These are phyloP conservation scores for Populus tomentosa DNA, from an alignment of 441 rosid genomes.

Conservation along the genomic window DNA sequence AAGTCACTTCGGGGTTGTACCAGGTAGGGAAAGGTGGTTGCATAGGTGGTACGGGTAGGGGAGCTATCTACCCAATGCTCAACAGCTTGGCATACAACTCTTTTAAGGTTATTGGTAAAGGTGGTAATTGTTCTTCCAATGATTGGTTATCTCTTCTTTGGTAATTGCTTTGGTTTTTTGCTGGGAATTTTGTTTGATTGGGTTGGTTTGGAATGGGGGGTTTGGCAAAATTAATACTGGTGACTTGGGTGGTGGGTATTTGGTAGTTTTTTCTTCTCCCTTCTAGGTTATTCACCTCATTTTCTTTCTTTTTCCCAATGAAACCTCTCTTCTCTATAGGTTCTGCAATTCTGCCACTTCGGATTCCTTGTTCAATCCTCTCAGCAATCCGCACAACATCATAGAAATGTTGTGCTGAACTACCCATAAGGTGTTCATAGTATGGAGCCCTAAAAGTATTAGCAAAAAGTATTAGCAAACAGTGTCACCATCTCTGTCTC, in stretches of 20 bases:
- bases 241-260: neutral
- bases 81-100: neutral
- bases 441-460: no score
- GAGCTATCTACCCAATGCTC: fast-evolving
- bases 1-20: neutral
- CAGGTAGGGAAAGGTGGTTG: no score
- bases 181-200: neutral
- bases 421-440: neutral
- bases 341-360: no score
- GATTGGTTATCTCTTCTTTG: no score
- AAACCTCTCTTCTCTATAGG: no score
- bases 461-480: no score
- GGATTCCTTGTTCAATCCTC: neutral
- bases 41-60: neutral
- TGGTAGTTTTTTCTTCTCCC: neutral
- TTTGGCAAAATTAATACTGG: neutral
- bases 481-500: no score
- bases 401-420: neutral
- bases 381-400: neutral
- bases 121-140: neutral
- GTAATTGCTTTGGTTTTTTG: no score
- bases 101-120: neutral
- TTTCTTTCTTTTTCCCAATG: no score
- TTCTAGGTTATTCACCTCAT: neutral
- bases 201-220: neutral